Evolutionary conservation across 208 protist species (phyloP).

Genomic region (Wallacemonas collosoma): DNA sequence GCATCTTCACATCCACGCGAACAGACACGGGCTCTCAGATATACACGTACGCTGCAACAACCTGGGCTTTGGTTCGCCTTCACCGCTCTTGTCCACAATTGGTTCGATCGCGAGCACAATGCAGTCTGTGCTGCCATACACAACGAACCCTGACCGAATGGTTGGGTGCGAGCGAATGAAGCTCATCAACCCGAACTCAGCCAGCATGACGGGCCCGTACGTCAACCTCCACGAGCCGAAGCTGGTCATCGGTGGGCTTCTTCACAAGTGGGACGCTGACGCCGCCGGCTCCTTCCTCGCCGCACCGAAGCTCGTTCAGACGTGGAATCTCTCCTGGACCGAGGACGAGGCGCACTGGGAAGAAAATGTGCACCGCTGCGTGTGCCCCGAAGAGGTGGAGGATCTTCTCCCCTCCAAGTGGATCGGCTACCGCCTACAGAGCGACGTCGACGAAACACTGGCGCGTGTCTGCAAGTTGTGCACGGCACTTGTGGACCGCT

Average conservation of each 20-base stretch:
- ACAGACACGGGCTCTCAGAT: neutral
- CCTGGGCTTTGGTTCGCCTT: too few relatives aligned
- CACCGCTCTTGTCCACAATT: too few relatives aligned
- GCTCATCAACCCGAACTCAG: conserved; percentile 72
- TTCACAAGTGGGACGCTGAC: conserved; percentile 85
- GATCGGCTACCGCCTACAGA: conserved; percentile 84
- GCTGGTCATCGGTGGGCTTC: conserved; percentile 68
- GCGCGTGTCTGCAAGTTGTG: conserved; percentile 89
- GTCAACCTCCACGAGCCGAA: conserved; percentile 58
- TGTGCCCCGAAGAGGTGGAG: conserved; percentile 85
- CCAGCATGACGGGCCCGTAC: conserved; percentile 64
- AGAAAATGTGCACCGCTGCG: conserved; percentile 70
- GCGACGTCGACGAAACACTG: conserved; percentile 85
- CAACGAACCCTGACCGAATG: conserved; percentile 79
- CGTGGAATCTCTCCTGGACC: conserved; percentile 83
- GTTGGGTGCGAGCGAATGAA: conserved; percentile 75
- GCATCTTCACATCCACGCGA: too few relatives aligned
- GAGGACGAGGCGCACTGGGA: conserved; percentile 83
- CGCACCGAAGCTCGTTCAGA: conserved; percentile 56
- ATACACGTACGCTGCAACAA: neutral
- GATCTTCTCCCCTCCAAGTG: conserved; percentile 83
- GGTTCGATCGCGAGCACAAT: conserved; percentile 24
- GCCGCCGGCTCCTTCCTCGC: conserved; percentile 62
- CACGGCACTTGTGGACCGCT: conserved; percentile 85
- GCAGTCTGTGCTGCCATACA: conserved; percentile 88